phyloP scores from a whole-genome alignment of 352 stramenopile genomes.

The Globisporangium barbulae region DNA sequence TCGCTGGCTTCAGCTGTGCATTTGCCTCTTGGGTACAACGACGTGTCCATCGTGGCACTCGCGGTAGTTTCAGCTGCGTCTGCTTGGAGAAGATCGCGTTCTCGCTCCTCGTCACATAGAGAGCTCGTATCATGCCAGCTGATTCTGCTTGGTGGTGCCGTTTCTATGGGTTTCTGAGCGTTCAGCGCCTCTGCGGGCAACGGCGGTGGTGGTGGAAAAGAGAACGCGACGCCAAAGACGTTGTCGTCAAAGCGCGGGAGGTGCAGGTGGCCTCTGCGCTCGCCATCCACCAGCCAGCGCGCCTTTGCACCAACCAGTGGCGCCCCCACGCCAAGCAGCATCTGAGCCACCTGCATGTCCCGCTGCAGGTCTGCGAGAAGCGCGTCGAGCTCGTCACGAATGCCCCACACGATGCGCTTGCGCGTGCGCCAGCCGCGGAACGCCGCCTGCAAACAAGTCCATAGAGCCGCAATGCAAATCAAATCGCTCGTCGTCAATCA shows the following conservation, averaged over 20 bases:
- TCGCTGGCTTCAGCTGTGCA: background rate
- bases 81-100: conserved; percentile 6
- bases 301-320: background rate
- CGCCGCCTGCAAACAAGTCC: conserved; percentile 21
- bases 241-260: conserved; percentile 40
- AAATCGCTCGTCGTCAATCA: background rate
- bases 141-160: background rate
- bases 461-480: background rate
- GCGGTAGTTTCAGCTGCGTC: background rate
- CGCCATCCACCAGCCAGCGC: conserved; percentile 22
- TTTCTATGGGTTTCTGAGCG: background rate
- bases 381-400: conserved; percentile 39
- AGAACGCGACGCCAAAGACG: conserved; percentile 33
- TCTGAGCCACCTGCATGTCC: conserved; percentile 30
- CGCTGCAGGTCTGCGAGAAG: conserved; percentile 38
- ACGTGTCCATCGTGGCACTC: background rate
- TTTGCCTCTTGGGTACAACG: conserved; percentile 18
- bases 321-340: conserved; percentile 21
- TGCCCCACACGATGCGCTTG: conserved; percentile 38
- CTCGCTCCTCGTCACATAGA: background rate
- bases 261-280: conserved; percentile 25
- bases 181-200: background rate
- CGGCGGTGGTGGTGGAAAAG: conserved; percentile 20
- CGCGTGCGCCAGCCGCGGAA: conserved; percentile 61
- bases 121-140: background rate